phyloP scores from a whole-genome alignment of 345 rosid species.

The Lumnitzera littorea region DNA sequence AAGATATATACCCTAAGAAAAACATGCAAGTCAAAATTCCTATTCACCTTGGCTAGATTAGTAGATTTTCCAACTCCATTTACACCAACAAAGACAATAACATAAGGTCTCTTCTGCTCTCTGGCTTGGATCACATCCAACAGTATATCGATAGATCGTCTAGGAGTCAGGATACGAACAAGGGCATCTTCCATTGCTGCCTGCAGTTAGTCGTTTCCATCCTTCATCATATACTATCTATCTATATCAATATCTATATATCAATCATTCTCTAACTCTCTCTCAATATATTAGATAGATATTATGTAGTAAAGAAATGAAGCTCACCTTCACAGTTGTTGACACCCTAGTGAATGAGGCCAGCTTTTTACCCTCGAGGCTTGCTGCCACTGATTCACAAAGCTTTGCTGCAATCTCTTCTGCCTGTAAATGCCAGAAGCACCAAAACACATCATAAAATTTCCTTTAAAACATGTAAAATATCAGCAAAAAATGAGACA shows the following conservation, averaged over 20 bases:
- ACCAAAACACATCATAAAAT: neutral
- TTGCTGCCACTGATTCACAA: conserved; percentile 91
- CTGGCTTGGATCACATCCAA: conserved; percentile 91
- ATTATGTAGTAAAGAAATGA: neutral
- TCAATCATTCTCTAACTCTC: no score
- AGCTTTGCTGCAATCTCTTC: conserved; percentile 99
- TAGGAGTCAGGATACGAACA: conserved; percentile 93
- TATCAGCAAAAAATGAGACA: conserved; percentile 1
- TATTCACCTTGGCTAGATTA: conserved; percentile 75
- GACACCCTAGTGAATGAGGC: conserved; percentile 96
- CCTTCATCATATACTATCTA: no score
- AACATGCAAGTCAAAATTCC: neutral
- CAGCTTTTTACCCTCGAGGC: conserved; percentile 96
- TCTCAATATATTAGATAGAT: no score
- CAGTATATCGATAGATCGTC: conserved; percentile 90
- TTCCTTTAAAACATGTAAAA: neutral
- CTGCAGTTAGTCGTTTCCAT: conserved; percentile 27
- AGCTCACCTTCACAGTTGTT: conserved; percentile 80
- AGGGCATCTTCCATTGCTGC: conserved; percentile 97
- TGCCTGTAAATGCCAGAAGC: conserved; percentile 44
- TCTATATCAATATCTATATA: no score
- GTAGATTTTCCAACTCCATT: conserved; percentile 99
- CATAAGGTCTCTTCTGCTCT: conserved; percentile 91
- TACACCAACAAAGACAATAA: conserved; percentile 95
- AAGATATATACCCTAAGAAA: neutral